Conservation (phyloP, 441 rosid species). For the Iberis amara region DNA sequence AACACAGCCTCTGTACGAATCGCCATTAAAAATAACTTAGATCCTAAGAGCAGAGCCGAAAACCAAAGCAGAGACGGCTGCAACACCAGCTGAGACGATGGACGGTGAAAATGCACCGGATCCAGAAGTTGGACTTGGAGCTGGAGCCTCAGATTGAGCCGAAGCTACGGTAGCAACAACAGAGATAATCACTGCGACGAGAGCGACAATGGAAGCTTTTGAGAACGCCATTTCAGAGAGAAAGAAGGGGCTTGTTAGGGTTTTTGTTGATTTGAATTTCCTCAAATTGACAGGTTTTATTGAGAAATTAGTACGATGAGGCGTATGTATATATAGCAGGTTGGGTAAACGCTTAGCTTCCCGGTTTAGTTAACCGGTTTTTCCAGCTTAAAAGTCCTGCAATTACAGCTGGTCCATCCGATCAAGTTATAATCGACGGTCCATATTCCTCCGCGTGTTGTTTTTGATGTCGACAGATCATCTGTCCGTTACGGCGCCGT, state of each 20-base stretch:
- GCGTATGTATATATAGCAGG: not conserved
- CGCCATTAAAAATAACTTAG: slow-evolving; percentile 8
- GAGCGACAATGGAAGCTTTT: slow-evolving; percentile 16
- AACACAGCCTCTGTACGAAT: not conserved
- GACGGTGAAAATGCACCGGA: slow-evolving; percentile 25
- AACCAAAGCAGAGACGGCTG: slow-evolving; percentile 29
- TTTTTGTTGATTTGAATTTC: not conserved
- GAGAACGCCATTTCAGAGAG: slow-evolving; percentile 26
- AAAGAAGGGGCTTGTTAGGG: not conserved
- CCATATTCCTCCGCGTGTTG: not conserved
- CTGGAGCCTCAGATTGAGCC: slow-evolving; percentile 31
- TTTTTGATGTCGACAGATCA: slow-evolving; percentile 25
- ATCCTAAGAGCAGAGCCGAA: slow-evolving; percentile 35
- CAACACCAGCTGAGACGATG: slow-evolving; percentile 30
- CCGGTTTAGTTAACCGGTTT: not conserved
- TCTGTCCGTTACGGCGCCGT: slow-evolving; percentile 31
- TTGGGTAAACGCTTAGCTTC: not conserved
- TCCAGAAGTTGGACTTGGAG: slow-evolving; percentile 32
- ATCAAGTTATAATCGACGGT: not conserved
- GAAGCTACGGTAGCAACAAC: slow-evolving; percentile 27
- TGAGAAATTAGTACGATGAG: not conserved
- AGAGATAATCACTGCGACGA: slow-evolving; percentile 27
- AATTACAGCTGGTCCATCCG: not conserved
- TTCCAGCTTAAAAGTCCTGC: not conserved
- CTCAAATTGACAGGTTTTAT: not conserved